phyloP scores from a whole-genome alignment of 2,329 filamentous ascomycete species.

The Ilyonectria sp. region DNA sequence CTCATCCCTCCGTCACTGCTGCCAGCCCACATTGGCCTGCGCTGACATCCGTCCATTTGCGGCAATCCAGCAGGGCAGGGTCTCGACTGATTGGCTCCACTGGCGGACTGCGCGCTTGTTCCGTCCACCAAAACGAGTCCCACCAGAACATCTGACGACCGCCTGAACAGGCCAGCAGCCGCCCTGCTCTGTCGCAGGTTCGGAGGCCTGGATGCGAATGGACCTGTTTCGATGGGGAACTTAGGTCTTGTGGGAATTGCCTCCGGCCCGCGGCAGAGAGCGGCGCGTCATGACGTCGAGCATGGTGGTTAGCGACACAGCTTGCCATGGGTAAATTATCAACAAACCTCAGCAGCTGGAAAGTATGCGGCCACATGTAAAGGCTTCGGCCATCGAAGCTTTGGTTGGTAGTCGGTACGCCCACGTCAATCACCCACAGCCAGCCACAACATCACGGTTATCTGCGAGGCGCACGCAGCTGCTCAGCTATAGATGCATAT shows the following conservation, averaged over 20 bases:
- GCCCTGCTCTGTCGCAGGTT: constrained; percentile 9
- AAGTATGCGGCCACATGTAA: constrained; percentile 8
- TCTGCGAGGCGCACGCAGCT: neutral
- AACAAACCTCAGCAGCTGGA: constrained; percentile 5
- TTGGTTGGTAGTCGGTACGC: constrained; percentile 27
- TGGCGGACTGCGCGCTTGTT: neutral
- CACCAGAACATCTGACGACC: constrained; percentile 11
- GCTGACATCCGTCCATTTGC: constrained; percentile 22
- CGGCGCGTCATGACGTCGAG: neutral
- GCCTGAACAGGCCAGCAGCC: constrained; percentile 19
- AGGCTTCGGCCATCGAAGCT: neutral
- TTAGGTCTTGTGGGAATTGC: neutral
- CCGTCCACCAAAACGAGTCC: constrained; percentile 4
- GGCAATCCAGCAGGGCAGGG: constrained; percentile 22
- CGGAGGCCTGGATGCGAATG: constrained; percentile 10
- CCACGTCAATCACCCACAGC: constrained; percentile 35
- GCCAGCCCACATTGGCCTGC: neutral
- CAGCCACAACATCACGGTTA: neutral
- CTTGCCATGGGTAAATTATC: neutral
- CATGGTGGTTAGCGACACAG: neutral
- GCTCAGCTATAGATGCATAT: neutral
- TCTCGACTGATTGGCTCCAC: constrained; percentile 23
- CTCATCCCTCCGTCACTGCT: neutral
- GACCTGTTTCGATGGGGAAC: neutral
- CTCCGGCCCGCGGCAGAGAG: neutral